phyloP scores from a whole-genome alignment of 441 rosid genomes.

The Pelargonium fulgidum region DNA sequence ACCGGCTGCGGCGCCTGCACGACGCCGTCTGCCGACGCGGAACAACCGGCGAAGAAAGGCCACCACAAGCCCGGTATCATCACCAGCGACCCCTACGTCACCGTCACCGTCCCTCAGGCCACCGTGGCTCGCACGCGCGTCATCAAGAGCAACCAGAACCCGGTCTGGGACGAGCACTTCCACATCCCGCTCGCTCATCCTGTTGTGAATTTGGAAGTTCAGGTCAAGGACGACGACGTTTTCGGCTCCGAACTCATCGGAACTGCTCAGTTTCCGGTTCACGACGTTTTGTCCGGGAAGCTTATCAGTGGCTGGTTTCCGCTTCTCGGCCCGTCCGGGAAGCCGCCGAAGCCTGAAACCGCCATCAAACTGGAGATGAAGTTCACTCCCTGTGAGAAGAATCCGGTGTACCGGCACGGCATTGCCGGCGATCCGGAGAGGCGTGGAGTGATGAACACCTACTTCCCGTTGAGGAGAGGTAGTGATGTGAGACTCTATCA shows the following conservation, averaged over 20 bases:
- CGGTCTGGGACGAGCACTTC: constrained; percentile 70
- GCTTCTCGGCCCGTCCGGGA: constrained; percentile 36
- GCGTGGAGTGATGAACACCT: constrained; percentile 80
- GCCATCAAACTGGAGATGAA: constrained; percentile 44
- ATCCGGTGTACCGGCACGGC: constrained; percentile 36
- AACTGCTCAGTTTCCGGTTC: not conserved
- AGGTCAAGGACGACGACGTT: constrained; percentile 50
- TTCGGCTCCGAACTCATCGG: constrained; percentile 31
- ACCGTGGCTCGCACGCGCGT: constrained; percentile 79
- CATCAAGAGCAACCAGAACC: constrained; percentile 49
- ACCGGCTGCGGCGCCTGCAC: constrained; percentile 32
- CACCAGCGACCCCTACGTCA: constrained; percentile 76
- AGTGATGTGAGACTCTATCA: constrained; percentile 79
- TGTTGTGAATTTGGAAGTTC: constrained; percentile 47
- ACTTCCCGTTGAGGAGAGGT: constrained; percentile 89
- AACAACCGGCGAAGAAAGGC: not conserved
- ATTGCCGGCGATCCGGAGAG: constrained; percentile 45
- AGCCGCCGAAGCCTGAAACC: constrained; percentile 50
- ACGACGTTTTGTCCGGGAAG: not conserved
- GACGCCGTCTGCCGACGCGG: constrained; percentile 10
- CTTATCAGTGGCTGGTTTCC: constrained; percentile 56
- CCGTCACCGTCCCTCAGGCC: constrained; percentile 73
- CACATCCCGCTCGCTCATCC: constrained; percentile 68
- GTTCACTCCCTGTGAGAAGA: constrained; percentile 43
- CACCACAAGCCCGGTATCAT: constrained; percentile 39